Percentiles rank a stretch among this genome's conserved stretches.
phyloP scores from a whole-genome alignment of 805 yeast genomes.

The Starmerella potacharoeniae region DNA sequence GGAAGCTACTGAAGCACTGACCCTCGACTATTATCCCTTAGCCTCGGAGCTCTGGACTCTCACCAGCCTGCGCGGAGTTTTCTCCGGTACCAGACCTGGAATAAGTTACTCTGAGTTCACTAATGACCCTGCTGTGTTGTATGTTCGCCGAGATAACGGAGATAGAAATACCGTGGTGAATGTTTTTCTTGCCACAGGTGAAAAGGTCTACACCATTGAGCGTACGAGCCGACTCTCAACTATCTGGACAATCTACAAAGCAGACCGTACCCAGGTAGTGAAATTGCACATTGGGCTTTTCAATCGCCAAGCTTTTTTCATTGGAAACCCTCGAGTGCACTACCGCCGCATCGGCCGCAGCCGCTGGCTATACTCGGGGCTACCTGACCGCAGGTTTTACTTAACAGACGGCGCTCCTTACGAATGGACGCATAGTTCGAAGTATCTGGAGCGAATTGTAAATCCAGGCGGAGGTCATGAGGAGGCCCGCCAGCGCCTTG shows the following conservation, averaged over 20 bases:
- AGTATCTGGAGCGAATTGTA: conserved; percentile 40
- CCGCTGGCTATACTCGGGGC: conserved; percentile 32
- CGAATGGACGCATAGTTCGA: conserved; percentile 44
- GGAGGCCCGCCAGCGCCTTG: conserved; percentile 44
- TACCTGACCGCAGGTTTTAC: conserved; percentile 36
- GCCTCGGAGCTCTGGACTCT: conserved; percentile 7
- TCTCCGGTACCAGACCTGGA: conserved; percentile 7
- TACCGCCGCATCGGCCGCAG: conserved; percentile 36
- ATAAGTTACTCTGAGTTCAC: conserved; percentile 1
- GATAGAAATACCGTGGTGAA: conserved; percentile 38
- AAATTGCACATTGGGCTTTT: conserved; percentile 41
- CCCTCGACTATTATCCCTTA: conserved; percentile 8
- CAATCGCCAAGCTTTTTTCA: conserved; percentile 34
- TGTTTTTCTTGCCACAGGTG: conserved; percentile 38
- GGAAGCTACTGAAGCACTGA: conserved; percentile 6
- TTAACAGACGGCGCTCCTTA: conserved; percentile 45
- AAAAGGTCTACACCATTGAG: conserved; percentile 41
- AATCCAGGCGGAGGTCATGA: conserved; percentile 49
- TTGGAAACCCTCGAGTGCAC: conserved; percentile 20
- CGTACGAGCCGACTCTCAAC: conserved; percentile 39
- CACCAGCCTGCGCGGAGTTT: conserved; percentile 6
- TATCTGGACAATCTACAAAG: conserved; percentile 40
- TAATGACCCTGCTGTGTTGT: conserved; percentile 30
- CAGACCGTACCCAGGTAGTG: conserved; percentile 38
- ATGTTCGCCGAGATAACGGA: conserved; percentile 40